phyloP scores from a whole-genome alignment of 1,284 basidiomycete species.

The Mycosarcoma mackinlayi region DNA sequence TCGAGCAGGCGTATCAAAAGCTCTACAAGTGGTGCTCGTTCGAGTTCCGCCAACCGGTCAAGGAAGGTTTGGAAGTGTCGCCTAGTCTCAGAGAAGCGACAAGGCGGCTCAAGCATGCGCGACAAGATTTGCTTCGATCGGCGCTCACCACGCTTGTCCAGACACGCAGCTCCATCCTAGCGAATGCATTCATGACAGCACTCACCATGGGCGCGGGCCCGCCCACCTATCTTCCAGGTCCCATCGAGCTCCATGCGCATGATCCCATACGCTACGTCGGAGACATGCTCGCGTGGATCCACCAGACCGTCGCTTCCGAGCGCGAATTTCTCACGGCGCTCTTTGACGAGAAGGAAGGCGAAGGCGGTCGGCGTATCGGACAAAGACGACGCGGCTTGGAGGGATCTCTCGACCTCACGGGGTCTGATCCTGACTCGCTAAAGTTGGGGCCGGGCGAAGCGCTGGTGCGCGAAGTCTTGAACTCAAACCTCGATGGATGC shows the following conservation, averaged over 20 bases:
- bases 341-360: conserved; percentile 68
- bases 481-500: conserved; percentile 83
- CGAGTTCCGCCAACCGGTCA: conserved; percentile 78
- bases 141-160: conserved; percentile 80
- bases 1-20: conserved; percentile 90
- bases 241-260: conserved; percentile 96
- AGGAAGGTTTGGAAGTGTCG: conserved; percentile 77
- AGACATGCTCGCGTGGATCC: conserved; percentile 98
- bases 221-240: conserved; percentile 85
- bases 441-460: conserved; percentile 33
- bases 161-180: conserved; percentile 82
- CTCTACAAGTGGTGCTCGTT: conserved; percentile 85
- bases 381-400: conserved; percentile 45
- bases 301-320: conserved; percentile 93
- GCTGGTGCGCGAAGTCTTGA: conserved; percentile 79
- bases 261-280: conserved; percentile 95
- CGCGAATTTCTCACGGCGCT: conserved; percentile 74
- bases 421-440: conserved; percentile 19
- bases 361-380: conserved; percentile 68
- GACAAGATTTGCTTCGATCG: conserved; percentile 68
- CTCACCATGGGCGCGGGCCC: conserved; percentile 82
- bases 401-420: conserved; percentile 49
- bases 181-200: conserved; percentile 84
- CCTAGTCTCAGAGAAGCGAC: conserved; percentile 80
- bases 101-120: conserved; percentile 77